Base-by-base conservation (phyloP, 2,329 filamentous ascomycete species). In the Mariannaea elegans region DNA sequence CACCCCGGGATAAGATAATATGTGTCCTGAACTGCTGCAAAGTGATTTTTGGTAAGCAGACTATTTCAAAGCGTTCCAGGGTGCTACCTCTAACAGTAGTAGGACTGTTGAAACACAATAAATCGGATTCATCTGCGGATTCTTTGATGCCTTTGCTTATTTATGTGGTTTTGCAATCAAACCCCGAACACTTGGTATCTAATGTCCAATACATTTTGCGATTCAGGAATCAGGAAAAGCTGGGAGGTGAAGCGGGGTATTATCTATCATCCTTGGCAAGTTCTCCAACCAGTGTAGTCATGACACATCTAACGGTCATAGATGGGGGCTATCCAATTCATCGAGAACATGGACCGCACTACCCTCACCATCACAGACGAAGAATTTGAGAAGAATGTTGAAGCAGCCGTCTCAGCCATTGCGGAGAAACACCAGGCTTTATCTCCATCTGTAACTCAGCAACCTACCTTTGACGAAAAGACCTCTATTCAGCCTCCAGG, bases 21-120 rank as follows among this genome's bases (percentile, higher is more conserved):
- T 99, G 95, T 76, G 93, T 98, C 44, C 80, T 99, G 56, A 99
- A 99, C 78, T 97, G 94, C 79, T 99, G 95, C 86, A 99, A 99
- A 78, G 96, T 99, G 64, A 98, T 99, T 64, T 98, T 99, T 76
- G 95, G 91, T 93, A 77, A 67, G 84, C 69, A 14, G 5, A 7
- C n/a, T 7, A 5, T 21, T 16, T 5, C 31, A 29, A 29, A 7
- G 6, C 10, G n/a, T 6, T 36, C 8, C 12, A 2, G 18, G 18
- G 5, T 41, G 4, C 8, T 8, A 2, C 3, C 21, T 29, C 52
- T 70, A 36, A 65, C n/a, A 12, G n/a, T 31, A 23, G 12, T 54
- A 92, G 90, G 94, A 16, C 87, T 97, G 47, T 81, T 99, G 51
- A 94, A 94, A 66, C 96, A 97, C 73, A 89, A 92, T 52, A 96